These are phyloP conservation scores for Alternaria triticimaculans DNA, from an alignment of 2,329 filamentous ascomycete genomes.

Conservation along the genomic window DNA sequence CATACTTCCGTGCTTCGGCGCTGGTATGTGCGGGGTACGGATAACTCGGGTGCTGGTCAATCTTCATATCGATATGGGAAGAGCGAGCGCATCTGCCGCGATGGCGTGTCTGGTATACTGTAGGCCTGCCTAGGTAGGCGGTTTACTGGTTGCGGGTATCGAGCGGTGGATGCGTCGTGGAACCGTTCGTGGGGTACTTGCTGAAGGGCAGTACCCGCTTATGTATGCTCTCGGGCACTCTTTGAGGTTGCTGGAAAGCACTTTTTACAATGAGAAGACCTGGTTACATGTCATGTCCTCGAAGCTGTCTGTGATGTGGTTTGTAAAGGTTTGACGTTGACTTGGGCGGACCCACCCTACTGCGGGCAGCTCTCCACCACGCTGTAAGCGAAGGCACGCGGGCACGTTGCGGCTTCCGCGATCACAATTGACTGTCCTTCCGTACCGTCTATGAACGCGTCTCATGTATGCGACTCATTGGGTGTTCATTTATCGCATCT, in stretches of 20 bases:
- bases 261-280: slow-evolving; percentile 29
- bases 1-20: slow-evolving; percentile 28
- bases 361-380: slow-evolving; percentile 7
- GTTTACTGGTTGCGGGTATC: slow-evolving; percentile 19
- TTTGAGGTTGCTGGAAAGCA: slow-evolving; percentile 30
- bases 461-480: background rate
- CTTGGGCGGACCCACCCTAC: slow-evolving; percentile 11
- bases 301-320: slow-evolving; percentile 28
- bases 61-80: slow-evolving; percentile 42
- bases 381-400: slow-evolving; percentile 17
- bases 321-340: slow-evolving; percentile 8
- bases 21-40: slow-evolving; percentile 29
- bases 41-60: slow-evolving; percentile 35
- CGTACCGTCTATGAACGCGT: background rate
- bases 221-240: slow-evolving; percentile 35
- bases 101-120: slow-evolving; percentile 18
- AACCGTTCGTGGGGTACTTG: slow-evolving; percentile 27
- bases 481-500: background rate
- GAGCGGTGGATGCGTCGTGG: slow-evolving; percentile 25
- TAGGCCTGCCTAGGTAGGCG: slow-evolving; percentile 23
- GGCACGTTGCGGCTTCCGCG: slow-evolving; percentile 11
- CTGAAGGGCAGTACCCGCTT: slow-evolving; percentile 25
- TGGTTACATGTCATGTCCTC: slow-evolving; percentile 6
- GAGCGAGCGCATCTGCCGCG: slow-evolving; percentile 39
- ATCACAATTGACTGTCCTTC: background rate